Evolutionary conservation across 148 eudicot species (phyloP).

Genomic region (Polygonum aviculare): DNA sequence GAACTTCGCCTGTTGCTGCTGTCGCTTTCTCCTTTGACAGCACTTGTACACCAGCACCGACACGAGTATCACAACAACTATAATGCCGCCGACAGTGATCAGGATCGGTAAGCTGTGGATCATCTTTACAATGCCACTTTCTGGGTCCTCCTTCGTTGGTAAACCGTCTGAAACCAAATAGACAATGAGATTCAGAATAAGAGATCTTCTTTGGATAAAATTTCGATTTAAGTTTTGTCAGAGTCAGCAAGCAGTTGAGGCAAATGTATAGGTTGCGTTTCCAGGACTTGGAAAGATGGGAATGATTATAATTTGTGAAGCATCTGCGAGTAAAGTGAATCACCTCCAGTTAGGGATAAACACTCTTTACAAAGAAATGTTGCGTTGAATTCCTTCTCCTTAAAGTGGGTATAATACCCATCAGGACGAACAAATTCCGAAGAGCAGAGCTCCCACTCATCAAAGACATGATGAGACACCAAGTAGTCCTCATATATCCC

Average conservation of each 20-base stretch:
- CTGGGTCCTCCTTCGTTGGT: background rate
- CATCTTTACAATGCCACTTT: constrained; percentile 4
- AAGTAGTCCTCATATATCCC: constrained; percentile 58
- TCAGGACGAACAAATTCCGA: constrained; percentile 44
- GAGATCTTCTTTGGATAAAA: too few relatives aligned
- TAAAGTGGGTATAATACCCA: constrained; percentile 45
- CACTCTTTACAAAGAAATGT: constrained; percentile 59
- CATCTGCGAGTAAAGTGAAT: background rate
- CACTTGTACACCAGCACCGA: constrained; percentile 41
- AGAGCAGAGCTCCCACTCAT: constrained; percentile 93
- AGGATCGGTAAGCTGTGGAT: constrained; percentile 20
- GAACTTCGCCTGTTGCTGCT: constrained; percentile 73
- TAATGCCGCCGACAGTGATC: constrained; percentile 28
- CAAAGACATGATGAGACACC: constrained; percentile 44
- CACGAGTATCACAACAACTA: constrained; percentile 31
- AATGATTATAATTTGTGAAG: constrained; percentile 17
- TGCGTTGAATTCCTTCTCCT: constrained; percentile 54
- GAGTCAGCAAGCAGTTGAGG: background rate
- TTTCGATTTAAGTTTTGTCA: too few relatives aligned
- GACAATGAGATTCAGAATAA: background rate
- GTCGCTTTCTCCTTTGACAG: constrained; percentile 63
- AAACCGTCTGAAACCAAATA: background rate
- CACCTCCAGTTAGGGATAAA: constrained; percentile 31
- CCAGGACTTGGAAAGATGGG: constrained; percentile 18
- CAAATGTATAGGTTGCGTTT: background rate